Evolutionary conservation across 1,139 yeast genomes (phyloP), one percentile per base, ranked within the genome.

Genomic region (Nakaseomyces sp.): DNA sequence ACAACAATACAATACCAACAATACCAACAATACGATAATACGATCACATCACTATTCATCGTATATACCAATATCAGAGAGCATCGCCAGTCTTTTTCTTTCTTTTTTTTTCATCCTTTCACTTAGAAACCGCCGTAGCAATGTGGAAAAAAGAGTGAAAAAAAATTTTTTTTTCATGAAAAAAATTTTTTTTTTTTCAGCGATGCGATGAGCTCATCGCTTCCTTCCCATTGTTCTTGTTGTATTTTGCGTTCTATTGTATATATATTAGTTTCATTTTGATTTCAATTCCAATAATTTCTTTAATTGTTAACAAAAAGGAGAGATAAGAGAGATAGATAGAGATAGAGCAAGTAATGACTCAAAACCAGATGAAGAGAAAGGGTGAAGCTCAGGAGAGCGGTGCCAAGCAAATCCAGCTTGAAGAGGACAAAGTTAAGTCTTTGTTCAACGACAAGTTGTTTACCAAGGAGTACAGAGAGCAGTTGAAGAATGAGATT

Each of bases 391-490:
- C 9, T 25, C 45, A 37, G 19, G 28, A 26, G 24, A 37, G 17
- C 32, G 37, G 41, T 18, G 28, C 43, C 15, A 61, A 61, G 45
- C 58, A 56, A 33, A 50, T 50, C n/a, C 42, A 51, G 7, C 37
- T 55, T 25, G 63, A 60, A 46, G 58, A 54, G 17, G 59, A 56
- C 20, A 60, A 75, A 40, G 72, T 80, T 36, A 64, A 64, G 31
- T 58, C 66, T 20, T 73, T 72, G 45, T 79, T 82, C 59, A 79
- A 76, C 47, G 56, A 65, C 3, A 73, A 78, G 50, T 67, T 83
- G 16, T 81, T 85, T 73, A 65, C 70, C 24, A 54, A 59, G 1
- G 51, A 64, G 2, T 75, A 70, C 54, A 77, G 73, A 56, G 53
- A 61, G 4, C 51, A 58, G 1, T 57, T 82, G 44, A 66, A 68